Percentiles rank a stretch among this genome's conserved stretches.
Evolutionary conservation across 305 asterid species (phyloP).

Genomic region (Fraxinus xanthoxyloides): DNA sequence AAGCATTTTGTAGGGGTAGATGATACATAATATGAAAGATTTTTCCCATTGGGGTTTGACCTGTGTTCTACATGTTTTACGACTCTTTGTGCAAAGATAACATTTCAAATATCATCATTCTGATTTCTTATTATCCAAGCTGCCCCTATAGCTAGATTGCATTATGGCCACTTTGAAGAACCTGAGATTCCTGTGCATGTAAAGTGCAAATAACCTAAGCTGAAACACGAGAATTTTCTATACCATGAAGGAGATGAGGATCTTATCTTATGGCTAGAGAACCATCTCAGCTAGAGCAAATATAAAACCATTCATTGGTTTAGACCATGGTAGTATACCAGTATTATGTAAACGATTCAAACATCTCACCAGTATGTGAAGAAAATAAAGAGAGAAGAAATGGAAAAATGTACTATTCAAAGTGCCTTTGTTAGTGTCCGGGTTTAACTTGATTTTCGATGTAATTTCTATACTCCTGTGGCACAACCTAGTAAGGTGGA

Average conservation of each 20-base stretch:
- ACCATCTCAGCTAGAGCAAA: neutral
- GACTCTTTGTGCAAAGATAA: neutral
- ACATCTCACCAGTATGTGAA: neutral
- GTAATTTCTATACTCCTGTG: neutral
- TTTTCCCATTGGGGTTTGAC: neutral
- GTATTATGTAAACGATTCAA: neutral
- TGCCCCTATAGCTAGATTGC: neutral
- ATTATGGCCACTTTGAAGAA: neutral
- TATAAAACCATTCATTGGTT: neutral
- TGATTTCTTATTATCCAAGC: neutral
- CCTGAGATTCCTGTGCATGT: neutral
- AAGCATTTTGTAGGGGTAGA: slow-evolving; percentile 1
- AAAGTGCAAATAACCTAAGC: neutral
- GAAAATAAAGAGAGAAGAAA: neutral
- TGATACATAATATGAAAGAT: neutral
- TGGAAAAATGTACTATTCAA: neutral
- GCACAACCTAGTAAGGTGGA: neutral
- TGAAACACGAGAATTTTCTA: neutral
- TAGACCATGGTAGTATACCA: neutral
- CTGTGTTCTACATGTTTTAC: neutral
- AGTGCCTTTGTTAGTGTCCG: neutral
- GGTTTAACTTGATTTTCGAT: neutral
- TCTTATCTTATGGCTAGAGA: neutral
- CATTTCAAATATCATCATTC: neutral
- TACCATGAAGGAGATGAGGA: neutral